These are phyloP conservation scores for Cucumis cinereus DNA, from an alignment of 306 rosid species.

Conservation along the genomic window DNA sequence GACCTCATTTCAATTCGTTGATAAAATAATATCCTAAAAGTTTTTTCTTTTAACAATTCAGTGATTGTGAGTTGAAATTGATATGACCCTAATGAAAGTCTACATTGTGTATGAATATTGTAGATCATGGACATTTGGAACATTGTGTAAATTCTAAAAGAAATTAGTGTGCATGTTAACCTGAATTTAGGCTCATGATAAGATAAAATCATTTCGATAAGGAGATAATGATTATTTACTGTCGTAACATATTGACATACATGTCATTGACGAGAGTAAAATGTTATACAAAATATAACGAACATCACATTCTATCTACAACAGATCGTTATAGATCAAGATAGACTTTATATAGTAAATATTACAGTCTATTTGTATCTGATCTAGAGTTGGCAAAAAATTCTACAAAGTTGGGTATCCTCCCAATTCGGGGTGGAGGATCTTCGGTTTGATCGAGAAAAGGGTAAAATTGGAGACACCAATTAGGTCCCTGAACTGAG, in stretches of 20 bases:
- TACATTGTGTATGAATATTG: neutral
- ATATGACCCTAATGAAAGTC: neutral
- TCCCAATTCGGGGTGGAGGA: too few relatives aligned
- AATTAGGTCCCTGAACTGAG: too few relatives aligned
- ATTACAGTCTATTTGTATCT: too few relatives aligned
- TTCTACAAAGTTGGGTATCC: too few relatives aligned
- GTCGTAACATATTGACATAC: neutral
- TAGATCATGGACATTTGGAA: neutral
- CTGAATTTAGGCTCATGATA: neutral
- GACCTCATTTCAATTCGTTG: neutral
- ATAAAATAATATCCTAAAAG: neutral
- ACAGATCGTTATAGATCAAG: too few relatives aligned
- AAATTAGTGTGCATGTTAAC: neutral
- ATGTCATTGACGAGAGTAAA: neutral
- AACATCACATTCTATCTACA: too few relatives aligned
- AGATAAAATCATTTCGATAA: neutral
- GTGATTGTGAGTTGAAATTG: neutral
- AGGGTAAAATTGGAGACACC: too few relatives aligned
- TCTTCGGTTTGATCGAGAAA: too few relatives aligned
- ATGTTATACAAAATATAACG: too few relatives aligned
- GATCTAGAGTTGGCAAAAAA: too few relatives aligned
- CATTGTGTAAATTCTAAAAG: neutral
- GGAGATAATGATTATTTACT: neutral
- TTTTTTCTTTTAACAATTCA: neutral
- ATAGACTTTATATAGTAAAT: too few relatives aligned